Conservation (phyloP, 176 grass and related monocot genomes). For the Ampelocalamus luodianensis region DNA sequence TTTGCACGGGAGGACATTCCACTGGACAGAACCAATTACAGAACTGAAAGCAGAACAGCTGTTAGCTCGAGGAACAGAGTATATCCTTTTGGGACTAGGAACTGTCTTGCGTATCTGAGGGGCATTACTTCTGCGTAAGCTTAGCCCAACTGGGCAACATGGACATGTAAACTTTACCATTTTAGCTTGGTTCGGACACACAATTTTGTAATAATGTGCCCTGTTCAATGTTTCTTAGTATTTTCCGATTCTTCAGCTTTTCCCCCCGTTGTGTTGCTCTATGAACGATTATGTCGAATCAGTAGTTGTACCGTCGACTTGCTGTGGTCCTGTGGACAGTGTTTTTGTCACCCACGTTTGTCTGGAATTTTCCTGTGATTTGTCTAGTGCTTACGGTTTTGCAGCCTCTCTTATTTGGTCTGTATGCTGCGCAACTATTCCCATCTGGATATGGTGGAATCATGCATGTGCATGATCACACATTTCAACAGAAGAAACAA, state of each 20-base stretch:
- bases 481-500: not conserved
- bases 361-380: slow-evolving; percentile 5
- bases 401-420: not conserved
- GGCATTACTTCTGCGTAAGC: slow-evolving; percentile 8
- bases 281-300: slow-evolving; percentile 17
- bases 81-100: not conserved
- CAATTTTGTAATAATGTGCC: slow-evolving; percentile 53
- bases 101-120: slow-evolving; percentile 29
- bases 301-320: slow-evolving; percentile 6
- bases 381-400: not conserved
- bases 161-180: slow-evolving; percentile 37
- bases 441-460: not conserved
- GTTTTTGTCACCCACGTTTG: not conserved
- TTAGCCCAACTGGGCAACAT: slow-evolving; percentile 30
- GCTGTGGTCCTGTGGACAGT: not conserved
- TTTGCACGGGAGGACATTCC: slow-evolving; percentile 3
- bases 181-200: slow-evolving; percentile 25
- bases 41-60: slow-evolving; percentile 31
- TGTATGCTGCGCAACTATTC: not conserved
- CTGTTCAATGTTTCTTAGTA: slow-evolving; percentile 26
- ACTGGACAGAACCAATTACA: slow-evolving; percentile 14
- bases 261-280: not conserved
- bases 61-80: slow-evolving; percentile 25
- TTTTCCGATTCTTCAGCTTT: not conserved
- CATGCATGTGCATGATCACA: not conserved